Conservation (phyloP, 2,329 filamentous ascomycete species). For the Didymellaceae sp. region DNA sequence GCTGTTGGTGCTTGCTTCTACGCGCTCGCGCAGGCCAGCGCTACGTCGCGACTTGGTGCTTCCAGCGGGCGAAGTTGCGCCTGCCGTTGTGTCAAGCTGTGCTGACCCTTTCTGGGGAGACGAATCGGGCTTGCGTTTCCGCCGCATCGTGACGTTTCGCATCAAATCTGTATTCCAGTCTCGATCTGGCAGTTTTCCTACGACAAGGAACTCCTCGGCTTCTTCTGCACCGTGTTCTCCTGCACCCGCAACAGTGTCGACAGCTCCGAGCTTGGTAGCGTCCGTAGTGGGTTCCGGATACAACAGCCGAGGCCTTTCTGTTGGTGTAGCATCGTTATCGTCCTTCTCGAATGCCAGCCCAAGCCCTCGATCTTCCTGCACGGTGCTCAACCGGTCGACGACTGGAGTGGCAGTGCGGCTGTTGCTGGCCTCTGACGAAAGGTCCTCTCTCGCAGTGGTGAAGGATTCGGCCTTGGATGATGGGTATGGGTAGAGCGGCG, state of each 20-base stretch:
- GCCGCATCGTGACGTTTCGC: slow-evolving; percentile 52
- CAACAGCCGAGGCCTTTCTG: slow-evolving; percentile 24
- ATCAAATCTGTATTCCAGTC: slow-evolving; percentile 51
- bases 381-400: slow-evolving; percentile 35
- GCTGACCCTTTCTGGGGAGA: slow-evolving; percentile 24
- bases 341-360: slow-evolving; percentile 46
- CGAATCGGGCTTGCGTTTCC: slow-evolving; percentile 39
- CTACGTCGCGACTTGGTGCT: slow-evolving; percentile 29
- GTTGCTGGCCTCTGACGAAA: slow-evolving; percentile 42
- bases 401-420: slow-evolving; percentile 39
- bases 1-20: slow-evolving; percentile 42
- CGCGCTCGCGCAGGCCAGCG: slow-evolving; percentile 42
- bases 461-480: slow-evolving; percentile 56
- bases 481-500: slow-evolving; percentile 42
- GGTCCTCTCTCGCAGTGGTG: slow-evolving; percentile 54
- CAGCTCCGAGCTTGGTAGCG: slow-evolving; percentile 4
- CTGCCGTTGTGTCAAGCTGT: slow-evolving; percentile 23
- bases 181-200: slow-evolving; percentile 40
- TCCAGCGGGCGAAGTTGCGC: slow-evolving; percentile 26
- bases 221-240: slow-evolving; percentile 22
- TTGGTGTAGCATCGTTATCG: slow-evolving; percentile 42
- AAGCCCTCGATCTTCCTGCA: slow-evolving; percentile 42
- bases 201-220: slow-evolving; percentile 25
- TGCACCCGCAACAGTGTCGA: slow-evolving; percentile 20
- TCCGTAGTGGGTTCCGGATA: slow-evolving; percentile 9